phyloP scores from a whole-genome alignment of 768 basidiomycete species.

The Phlegmacium glaucopus region DNA sequence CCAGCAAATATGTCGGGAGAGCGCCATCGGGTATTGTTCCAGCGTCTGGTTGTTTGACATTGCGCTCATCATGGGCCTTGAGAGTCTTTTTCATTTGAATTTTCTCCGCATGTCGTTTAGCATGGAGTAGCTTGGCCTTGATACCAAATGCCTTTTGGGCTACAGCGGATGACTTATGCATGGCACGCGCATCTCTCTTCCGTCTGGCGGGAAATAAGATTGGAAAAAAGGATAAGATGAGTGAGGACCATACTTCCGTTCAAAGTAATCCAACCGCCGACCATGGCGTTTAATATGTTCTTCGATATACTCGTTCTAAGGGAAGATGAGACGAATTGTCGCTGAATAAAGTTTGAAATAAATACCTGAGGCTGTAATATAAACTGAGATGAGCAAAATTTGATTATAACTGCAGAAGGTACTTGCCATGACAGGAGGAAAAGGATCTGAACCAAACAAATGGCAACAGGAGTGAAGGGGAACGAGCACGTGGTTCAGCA shows the following conservation, averaged over 20 bases:
- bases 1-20: constrained; percentile 91
- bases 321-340: not conserved
- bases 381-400: constrained; percentile 13
- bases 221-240: constrained; percentile 2
- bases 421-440: constrained; percentile 40
- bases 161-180: constrained; percentile 70
- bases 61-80: constrained; percentile 98
- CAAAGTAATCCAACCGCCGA: constrained; percentile 92
- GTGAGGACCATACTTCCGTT: constrained; percentile 75
- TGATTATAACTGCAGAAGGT: not conserved
- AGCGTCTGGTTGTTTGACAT: constrained; percentile 91
- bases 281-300: constrained; percentile 98
- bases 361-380: constrained; percentile 62
- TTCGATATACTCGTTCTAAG: constrained; percentile 98
- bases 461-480: constrained; percentile 18
- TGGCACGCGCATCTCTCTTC: constrained; percentile 77
- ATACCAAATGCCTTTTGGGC: constrained; percentile 96
- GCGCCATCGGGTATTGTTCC: constrained; percentile 85
- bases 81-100: constrained; percentile 99
- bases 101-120: constrained; percentile 95
- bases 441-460: constrained; percentile 26
- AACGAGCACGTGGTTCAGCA: constrained; percentile 30
- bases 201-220: constrained; percentile 46
- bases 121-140: constrained; percentile 97
- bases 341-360: not conserved